Evolutionary conservation across 2,329 filamentous ascomycete species (phyloP), one percentile per base, ranked within the genome.

Genomic region (Chaetomium sp.): DNA sequence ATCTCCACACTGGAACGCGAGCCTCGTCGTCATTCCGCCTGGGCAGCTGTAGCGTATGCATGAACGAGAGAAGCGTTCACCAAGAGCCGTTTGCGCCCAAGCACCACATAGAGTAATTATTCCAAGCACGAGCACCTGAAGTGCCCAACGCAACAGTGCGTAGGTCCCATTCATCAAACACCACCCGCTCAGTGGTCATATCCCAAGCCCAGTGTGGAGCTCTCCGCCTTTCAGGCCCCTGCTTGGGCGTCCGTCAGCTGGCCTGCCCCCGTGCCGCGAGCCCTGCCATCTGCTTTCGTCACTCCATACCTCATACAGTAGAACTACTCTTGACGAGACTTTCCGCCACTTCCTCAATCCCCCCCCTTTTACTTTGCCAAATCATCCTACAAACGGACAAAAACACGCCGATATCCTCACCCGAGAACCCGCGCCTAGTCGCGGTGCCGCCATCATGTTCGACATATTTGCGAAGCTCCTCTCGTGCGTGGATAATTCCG

Each of bases 381-480:
- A 14, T 4, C 40, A 27, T 27, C 19, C 19, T 27, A 27, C 19
- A 27, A 27, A 27, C 19, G 19, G 19, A 3, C 19, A 27, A 27
- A 27, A 42, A 12, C 40, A 12, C 40, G 6, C 14, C 11, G 12
- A 6, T 12, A 14, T 6, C 40, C 12, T 42, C 14, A 6, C 6
- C 14, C 2, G 40, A 42, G 12, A 42, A 10, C 6, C 34, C 12
- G 37, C 27, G 12, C 19, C 19, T 37, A 8, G 37, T 44, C 33
- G 19, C 36, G 14, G 49, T 1, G 36, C 12, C 37, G 38, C 27
- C 50, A 48, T 32, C 54, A 67, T 91, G 87, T 90, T 91, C 68
- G 85, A 87, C 72, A 80, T 90, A 65, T 80, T 91, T 65, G 83
- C 88, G 65, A 87, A 89, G 72, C 76, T 90, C 65, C 76, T 91